A percentile compares a stretch with the other conserved stretches of the same genome.
phyloP scores from a whole-genome alignment of 176 grass and related monocot genomes.

The Poa annua region DNA sequence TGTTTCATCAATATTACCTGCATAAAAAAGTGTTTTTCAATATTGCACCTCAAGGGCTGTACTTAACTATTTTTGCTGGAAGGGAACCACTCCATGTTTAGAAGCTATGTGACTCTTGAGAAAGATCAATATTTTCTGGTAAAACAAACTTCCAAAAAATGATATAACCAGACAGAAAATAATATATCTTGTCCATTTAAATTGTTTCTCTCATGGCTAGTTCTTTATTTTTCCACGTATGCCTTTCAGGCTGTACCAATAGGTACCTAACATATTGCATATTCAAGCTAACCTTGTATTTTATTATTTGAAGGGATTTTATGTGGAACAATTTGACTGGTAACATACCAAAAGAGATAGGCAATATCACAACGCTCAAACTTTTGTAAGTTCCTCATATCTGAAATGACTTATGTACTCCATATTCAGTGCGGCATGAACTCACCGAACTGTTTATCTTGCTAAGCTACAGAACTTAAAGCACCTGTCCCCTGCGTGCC shows the following conservation, averaged over 20 bases:
- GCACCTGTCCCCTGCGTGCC: not conserved
- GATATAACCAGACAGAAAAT: not conserved
- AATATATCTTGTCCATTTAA: not conserved
- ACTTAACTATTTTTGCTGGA: not conserved
- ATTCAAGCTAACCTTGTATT: slow-evolving; percentile 35
- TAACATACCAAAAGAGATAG: slow-evolving; percentile 89
- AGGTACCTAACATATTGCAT: not conserved
- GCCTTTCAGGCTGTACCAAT: not conserved
- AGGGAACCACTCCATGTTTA: slow-evolving; percentile 7
- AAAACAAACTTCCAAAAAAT: slow-evolving; percentile 24
- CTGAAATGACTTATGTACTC: slow-evolving; percentile 27
- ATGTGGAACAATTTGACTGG: slow-evolving; percentile 98
- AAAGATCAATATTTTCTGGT: not conserved
- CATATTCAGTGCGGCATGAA: not conserved
- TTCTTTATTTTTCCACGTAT: not conserved
- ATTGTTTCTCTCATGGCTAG: slow-evolving; percentile 23
- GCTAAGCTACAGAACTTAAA: slow-evolving; percentile 14
- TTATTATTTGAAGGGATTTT: slow-evolving; percentile 66
- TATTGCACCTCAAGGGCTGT: not conserved
- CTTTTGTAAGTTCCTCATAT: slow-evolving; percentile 67
- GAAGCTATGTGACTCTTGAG: not conserved
- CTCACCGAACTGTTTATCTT: not conserved
- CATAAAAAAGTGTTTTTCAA: not conserved
- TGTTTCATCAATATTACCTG: slow-evolving; percentile 6
- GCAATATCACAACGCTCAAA: slow-evolving; percentile 64